phyloP scores from a whole-genome alignment of 106 monocot species.

The Posidonia australis region DNA sequence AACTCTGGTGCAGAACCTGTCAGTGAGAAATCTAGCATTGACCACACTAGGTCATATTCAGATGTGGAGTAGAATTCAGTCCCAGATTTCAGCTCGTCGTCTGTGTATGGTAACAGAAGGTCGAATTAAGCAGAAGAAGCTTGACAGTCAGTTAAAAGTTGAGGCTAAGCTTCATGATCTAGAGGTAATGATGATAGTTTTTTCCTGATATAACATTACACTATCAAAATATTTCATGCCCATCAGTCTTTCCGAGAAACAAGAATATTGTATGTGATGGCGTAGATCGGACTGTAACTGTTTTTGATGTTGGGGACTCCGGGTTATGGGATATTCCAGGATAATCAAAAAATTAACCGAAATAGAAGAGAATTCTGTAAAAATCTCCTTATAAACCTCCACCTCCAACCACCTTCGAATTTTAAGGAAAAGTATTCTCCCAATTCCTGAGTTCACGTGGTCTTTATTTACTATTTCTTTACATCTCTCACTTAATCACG shows the following conservation, averaged over 20 bases:
- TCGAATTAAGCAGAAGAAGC: constrained; percentile 12
- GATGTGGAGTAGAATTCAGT: constrained; percentile 17
- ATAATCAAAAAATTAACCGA: too few relatives aligned
- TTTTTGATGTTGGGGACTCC: too few relatives aligned
- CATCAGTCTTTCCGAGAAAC: background rate
- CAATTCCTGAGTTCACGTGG: too few relatives aligned
- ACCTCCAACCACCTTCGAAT: too few relatives aligned
- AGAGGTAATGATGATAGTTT: constrained; percentile 8
- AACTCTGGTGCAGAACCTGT: background rate
- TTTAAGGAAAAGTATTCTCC: too few relatives aligned
- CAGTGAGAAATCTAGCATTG: constrained; percentile 4
- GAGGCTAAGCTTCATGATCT: constrained; percentile 21
- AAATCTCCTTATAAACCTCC: too few relatives aligned
- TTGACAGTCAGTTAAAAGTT: constrained; percentile 16
- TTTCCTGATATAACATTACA: background rate
- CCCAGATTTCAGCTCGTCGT: constrained; percentile 15
- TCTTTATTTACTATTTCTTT: too few relatives aligned
- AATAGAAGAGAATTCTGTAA: too few relatives aligned
- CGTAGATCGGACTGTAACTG: too few relatives aligned
- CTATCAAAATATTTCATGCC: background rate
- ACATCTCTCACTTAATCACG: too few relatives aligned
- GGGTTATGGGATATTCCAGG: too few relatives aligned
- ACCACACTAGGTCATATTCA: constrained; percentile 2
- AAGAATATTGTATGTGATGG: too few relatives aligned
- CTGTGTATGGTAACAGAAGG: constrained; percentile 15